These are phyloP conservation scores for Termitomyces sp. DNA, from an alignment of 768 basidiomycete species.

Conservation along the genomic window DNA sequence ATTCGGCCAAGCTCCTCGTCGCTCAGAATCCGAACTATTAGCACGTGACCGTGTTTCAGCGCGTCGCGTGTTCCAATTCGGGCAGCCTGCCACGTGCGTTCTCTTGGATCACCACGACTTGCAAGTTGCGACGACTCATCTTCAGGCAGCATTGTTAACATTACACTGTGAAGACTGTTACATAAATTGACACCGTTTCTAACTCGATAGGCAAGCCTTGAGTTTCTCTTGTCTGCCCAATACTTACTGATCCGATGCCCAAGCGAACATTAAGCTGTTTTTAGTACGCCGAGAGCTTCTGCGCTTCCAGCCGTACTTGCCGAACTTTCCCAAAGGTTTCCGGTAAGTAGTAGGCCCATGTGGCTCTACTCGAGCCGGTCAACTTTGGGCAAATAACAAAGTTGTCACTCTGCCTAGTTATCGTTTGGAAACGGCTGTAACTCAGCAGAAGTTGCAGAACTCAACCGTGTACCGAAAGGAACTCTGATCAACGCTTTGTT, in stretches of 20 bases:
- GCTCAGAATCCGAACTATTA: constrained; percentile 3
- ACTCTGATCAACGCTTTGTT: too few relatives aligned
- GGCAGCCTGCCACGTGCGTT: background rate
- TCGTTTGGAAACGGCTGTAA: too few relatives aligned
- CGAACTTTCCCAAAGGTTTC: background rate
- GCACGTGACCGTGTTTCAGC: constrained; percentile 16
- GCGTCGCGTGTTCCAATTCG: constrained; percentile 8
- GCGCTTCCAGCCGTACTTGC: background rate
- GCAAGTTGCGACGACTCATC: too few relatives aligned
- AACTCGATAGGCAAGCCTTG: background rate
- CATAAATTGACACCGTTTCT: background rate
- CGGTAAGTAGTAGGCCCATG: background rate
- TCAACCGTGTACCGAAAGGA: too few relatives aligned
- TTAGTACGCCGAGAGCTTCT: background rate
- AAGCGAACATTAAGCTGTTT: background rate
- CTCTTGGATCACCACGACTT: too few relatives aligned
- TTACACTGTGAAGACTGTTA: too few relatives aligned
- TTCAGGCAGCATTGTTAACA: too few relatives aligned
- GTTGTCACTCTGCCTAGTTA: too few relatives aligned
- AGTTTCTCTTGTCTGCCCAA: too few relatives aligned
- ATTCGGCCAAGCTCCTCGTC: background rate
- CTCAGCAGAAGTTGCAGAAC: too few relatives aligned
- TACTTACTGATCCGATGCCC: too few relatives aligned
- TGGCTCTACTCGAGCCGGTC: background rate
- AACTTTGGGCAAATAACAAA: background rate